Evolutionary conservation across 2,329 filamentous ascomycete species (phyloP).

Genomic region (Aspergillus intermedius): DNA sequence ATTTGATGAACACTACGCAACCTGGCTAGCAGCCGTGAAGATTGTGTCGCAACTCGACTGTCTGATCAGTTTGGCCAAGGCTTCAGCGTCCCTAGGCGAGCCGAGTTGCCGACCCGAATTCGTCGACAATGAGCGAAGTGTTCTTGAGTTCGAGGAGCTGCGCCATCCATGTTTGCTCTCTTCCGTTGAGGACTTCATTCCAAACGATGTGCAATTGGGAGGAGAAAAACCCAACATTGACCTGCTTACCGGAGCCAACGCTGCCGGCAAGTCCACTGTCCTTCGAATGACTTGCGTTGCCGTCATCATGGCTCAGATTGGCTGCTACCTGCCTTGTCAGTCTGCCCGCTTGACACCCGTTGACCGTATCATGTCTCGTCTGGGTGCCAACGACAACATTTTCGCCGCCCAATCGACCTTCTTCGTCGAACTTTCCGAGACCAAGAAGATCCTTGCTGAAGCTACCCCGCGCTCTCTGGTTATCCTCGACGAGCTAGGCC

Average conservation of each 20-base stretch:
- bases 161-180: constrained; percentile 92
- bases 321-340: constrained; percentile 80
- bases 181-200: constrained; percentile 88
- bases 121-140: constrained; percentile 73
- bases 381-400: constrained; percentile 97
- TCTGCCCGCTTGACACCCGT: constrained; percentile 81
- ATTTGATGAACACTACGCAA: constrained; percentile 79
- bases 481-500: constrained; percentile 91
- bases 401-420: constrained; percentile 97
- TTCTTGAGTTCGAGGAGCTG: constrained; percentile 86
- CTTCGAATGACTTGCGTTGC: constrained; percentile 95
- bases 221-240: constrained; percentile 77
- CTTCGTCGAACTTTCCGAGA: constrained; percentile 95
- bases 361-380: constrained; percentile 96
- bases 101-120: constrained; percentile 88
- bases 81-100: constrained; percentile 73
- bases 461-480: constrained; percentile 90
- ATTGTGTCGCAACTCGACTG: constrained; percentile 91
- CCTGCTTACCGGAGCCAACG: constrained; percentile 90
- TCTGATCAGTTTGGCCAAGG: constrained; percentile 83
- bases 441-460: constrained; percentile 94
- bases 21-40: constrained; percentile 84
- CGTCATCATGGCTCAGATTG: constrained; percentile 95
- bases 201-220: constrained; percentile 84
- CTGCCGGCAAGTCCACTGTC: constrained; percentile 93